A percentile compares a stretch with the other conserved stretches of the same genome.
Evolutionary conservation across 768 basidiomycete genomes (phyloP).

Genomic region (Grammothele lineata): DNA sequence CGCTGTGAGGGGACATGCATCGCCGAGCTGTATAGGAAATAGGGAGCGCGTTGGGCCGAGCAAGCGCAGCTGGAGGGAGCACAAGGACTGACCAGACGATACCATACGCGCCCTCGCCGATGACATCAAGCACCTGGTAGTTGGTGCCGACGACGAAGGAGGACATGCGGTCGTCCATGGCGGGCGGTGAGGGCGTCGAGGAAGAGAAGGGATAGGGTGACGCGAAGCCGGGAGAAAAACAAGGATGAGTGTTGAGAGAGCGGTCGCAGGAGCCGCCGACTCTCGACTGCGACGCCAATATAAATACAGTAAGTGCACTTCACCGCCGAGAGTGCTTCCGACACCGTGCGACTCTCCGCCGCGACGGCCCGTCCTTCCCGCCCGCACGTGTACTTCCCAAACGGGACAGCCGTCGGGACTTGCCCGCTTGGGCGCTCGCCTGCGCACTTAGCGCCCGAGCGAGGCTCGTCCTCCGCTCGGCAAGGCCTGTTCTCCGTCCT

Average conservation of each 20-base stretch:
- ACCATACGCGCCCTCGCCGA: slow-evolving; percentile 91
- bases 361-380: too few relatives aligned
- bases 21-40: slow-evolving; percentile 51
- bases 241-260: not conserved
- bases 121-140: slow-evolving; percentile 83
- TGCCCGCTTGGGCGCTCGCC: not conserved
- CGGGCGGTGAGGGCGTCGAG: not conserved
- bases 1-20: slow-evolving; percentile 81
- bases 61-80: not conserved
- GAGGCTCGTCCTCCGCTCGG: not conserved
- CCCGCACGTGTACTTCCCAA: too few relatives aligned
- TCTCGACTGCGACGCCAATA: too few relatives aligned
- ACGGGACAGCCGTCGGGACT: not conserved
- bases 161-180: slow-evolving; percentile 28
- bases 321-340: too few relatives aligned
- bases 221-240: not conserved
- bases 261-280: too few relatives aligned
- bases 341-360: too few relatives aligned
- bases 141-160: slow-evolving; percentile 50
- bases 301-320: too few relatives aligned
- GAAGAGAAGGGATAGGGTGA: slow-evolving; percentile 1
- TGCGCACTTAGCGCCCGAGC: not conserved
- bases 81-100: slow-evolving; percentile 62
- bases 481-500: not conserved
- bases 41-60: not conserved